These are phyloP conservation scores for Erodium trifolium DNA, from an alignment of 441 rosid genomes.

Conservation along the genomic window DNA sequence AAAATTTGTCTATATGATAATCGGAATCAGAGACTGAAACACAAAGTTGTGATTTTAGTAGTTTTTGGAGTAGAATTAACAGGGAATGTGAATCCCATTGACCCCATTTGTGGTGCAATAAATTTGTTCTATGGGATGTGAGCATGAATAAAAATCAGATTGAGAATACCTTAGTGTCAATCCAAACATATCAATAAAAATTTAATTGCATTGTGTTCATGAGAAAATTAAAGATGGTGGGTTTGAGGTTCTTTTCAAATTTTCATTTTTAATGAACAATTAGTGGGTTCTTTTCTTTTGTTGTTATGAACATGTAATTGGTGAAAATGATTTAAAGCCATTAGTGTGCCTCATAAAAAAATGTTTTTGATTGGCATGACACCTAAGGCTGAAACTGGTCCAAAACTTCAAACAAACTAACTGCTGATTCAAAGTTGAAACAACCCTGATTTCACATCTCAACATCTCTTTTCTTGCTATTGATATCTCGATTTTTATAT, in stretches of 20 bases:
- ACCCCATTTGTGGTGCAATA: too few species aligned
- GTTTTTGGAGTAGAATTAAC: too few species aligned
- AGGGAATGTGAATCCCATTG: too few species aligned
- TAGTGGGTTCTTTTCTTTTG: background rate
- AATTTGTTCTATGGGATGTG: too few species aligned
- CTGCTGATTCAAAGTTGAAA: background rate
- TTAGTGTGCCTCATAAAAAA: background rate
- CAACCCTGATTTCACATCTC: background rate
- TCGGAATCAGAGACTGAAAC: too few species aligned
- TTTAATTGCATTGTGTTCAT: too few species aligned
- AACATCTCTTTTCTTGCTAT: background rate
- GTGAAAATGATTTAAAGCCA: constrained; percentile 5
- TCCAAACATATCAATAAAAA: too few species aligned
- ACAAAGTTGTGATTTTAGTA: too few species aligned
- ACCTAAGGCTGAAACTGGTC: background rate
- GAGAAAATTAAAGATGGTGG: background rate
- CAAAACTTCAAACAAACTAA: background rate
- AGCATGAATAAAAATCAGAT: too few species aligned
- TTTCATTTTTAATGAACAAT: background rate
- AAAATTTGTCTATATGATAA: too few species aligned
- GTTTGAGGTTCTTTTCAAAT: background rate
- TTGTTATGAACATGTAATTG: background rate
- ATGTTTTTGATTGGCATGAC: background rate
- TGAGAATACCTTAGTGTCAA: too few species aligned
- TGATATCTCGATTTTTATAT: background rate